A percentile compares a stretch with the other conserved stretches of the same genome.
Conservation (phyloP, 345 rosid genomes). For the sweet orange (Citrus sinensis) region DVS_A1.0 CM039167.1:10415501-10416000, state of each 20-base stretch:
- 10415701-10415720: background rate
- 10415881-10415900: background rate
- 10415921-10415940: background rate
- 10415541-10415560: background rate
- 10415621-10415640: conserved; percentile 45
- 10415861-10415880: background rate
- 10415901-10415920: background rate
- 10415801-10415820: background rate
- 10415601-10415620: conserved; percentile 1
- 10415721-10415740: background rate
- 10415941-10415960: background rate
- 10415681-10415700: conserved; percentile 88
- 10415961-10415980: background rate
- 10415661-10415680: conserved; percentile 95
- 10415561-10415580: background rate
- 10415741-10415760: background rate
- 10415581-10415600: background rate
- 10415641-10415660: conserved; percentile 66
- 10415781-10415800: background rate
- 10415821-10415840: background rate
- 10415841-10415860: background rate
- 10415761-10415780: background rate
- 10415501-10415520: background rate
- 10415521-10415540: background rate
- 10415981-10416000: background rate